Conservation (phyloP, 2,329 filamentous ascomycete species). For the Talaromyces sp. region DNA sequence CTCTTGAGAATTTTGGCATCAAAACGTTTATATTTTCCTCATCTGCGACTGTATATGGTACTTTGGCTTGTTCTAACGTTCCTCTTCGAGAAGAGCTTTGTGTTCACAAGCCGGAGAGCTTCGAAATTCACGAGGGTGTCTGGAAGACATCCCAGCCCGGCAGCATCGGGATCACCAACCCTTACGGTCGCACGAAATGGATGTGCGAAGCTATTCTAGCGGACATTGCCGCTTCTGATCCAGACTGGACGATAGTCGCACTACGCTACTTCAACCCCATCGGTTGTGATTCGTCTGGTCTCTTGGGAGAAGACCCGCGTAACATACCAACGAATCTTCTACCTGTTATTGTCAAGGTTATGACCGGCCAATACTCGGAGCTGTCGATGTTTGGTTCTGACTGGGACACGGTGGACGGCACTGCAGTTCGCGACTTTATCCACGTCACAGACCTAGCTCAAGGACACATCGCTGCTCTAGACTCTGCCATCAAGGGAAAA, state of each 20-base stretch:
- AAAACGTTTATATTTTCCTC: constrained; percentile 66
- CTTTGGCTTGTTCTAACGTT: constrained; percentile 46
- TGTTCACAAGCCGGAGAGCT: constrained; percentile 48
- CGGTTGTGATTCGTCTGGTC: constrained; percentile 60
- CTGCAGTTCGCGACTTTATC: constrained; percentile 64
- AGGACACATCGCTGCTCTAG: constrained; percentile 58
- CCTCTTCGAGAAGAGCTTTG: constrained; percentile 55
- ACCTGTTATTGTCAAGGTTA: constrained; percentile 59
- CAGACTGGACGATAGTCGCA: constrained; percentile 59
- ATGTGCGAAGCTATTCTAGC: constrained; percentile 64
- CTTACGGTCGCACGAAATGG: constrained; percentile 64
- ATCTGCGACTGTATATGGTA: constrained; percentile 64
- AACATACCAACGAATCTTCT: constrained; percentile 61
- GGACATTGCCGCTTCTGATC: constrained; percentile 57
- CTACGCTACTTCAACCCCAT: constrained; percentile 66
- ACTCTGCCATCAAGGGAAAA: constrained; percentile 29
- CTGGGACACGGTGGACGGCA: constrained; percentile 63
- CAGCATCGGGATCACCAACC: constrained; percentile 57
- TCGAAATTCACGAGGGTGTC: constrained; percentile 40
- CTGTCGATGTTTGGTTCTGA: constrained; percentile 62
- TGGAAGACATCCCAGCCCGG: constrained; percentile 44
- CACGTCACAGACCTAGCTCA: constrained; percentile 62
- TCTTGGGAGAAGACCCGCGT: constrained; percentile 61
- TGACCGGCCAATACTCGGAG: constrained; percentile 50
- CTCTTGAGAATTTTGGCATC: constrained; percentile 56